Evolutionary conservation across 768 basidiomycete species (phyloP).

Genomic region (Boletus sp.): DNA sequence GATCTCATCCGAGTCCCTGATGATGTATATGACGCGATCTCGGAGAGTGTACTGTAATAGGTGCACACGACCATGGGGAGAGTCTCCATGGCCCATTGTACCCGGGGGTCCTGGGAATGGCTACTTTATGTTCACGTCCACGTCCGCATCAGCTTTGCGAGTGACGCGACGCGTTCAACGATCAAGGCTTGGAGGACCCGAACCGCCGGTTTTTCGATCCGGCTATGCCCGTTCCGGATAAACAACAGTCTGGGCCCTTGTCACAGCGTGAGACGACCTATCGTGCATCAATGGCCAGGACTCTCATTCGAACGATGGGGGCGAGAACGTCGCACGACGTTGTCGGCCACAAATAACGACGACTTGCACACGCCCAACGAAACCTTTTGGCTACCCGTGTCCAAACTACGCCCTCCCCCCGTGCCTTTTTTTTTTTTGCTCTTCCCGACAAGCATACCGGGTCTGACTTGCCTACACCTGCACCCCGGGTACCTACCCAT

Average conservation of each 20-base stretch:
- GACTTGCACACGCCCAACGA: background rate
- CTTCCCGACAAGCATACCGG: background rate
- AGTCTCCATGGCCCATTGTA: background rate
- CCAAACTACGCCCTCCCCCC: background rate
- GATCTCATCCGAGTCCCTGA: background rate
- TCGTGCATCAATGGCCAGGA: no score
- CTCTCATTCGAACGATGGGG: background rate
- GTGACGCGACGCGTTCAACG: background rate
- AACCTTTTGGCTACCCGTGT: background rate
- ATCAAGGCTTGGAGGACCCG: background rate
- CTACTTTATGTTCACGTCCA: background rate
- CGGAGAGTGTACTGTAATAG: no score
- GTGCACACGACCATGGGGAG: background rate
- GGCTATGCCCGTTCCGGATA: no score
- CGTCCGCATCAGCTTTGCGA: no score
- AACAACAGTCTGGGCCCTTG: no score
- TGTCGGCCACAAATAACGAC: background rate
- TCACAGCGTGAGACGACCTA: background rate
- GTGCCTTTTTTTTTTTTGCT: no score
- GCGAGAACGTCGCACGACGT: background rate
- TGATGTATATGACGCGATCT: background rate
- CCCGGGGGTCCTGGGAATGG: background rate
- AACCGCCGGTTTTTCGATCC: background rate
- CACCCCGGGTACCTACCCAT: conserved; percentile 3
- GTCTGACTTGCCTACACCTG: background rate